Evolutionary conservation across 768 basidiomycete genomes (phyloP), one percentile per base, ranked within the genome.

Genomic region (Suillus weaverae): DNA sequence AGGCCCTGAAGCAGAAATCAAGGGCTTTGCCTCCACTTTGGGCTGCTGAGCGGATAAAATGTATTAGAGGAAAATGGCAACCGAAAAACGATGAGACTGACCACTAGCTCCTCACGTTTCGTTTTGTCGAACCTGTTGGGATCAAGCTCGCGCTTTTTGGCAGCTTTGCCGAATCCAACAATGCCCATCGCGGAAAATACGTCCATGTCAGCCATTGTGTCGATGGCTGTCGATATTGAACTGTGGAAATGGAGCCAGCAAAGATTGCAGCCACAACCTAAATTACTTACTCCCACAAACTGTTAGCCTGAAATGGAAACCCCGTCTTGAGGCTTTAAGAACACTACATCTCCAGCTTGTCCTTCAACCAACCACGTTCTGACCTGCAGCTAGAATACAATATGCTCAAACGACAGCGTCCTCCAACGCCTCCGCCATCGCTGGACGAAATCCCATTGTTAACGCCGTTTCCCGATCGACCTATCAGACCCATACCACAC

Each of bases 171-270:
- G 72, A 95, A 95, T 30, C 90, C 90, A 70, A 86, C 70, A 63
- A 95, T 91, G 7, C 93, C 93, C 89, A 95, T 94, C 13, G 89
- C 86, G 2, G 89, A 87, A 70, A 94, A 84, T 22, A 94, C 77
- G 66, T 93, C 91, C 78, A 83, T 82, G 75, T 88, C 85, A 32
- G 76, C 76, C 85, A 86, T 85, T n/a, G 51, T 63, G 69, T 51
- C 41, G 54, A 57, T 68, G 56, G 66, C 55, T 7, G 65, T 51
- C 9, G 51, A 18, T 39, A 38, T 30, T 39, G 56, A 59, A 39
- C 16, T 39, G 56, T 39, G 38, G 39, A 51, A 35, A 59, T 46
- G 30, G 56, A 32, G 60, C 36, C 30, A 33, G 35, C 55, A 14
- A 59, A 59, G 56, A 39, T 59, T 41, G 38, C 38, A 39, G 26